Evolutionary conservation across 2,329 filamentous ascomycete genomes (phyloP).

Genomic region (Microdochium nivale): DNA sequence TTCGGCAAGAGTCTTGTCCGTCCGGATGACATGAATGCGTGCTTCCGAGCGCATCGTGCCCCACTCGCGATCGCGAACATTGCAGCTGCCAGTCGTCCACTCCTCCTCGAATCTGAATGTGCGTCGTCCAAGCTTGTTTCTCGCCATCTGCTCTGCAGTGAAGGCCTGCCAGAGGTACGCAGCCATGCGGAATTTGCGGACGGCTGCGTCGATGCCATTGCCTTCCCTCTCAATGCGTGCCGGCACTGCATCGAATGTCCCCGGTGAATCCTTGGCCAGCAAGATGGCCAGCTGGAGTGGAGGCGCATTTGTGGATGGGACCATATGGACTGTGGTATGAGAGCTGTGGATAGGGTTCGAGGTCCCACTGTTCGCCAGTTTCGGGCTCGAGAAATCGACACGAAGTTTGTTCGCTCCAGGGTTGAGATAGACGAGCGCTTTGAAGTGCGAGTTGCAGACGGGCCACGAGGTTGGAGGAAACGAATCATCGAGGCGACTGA

Average conservation of each 20-base stretch:
- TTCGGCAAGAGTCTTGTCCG: slow-evolving; percentile 76
- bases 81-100: slow-evolving; percentile 79
- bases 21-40: slow-evolving; percentile 76
- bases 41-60: slow-evolving; percentile 82
- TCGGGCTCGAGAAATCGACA: slow-evolving; percentile 81
- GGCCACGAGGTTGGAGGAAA: slow-evolving; percentile 84
- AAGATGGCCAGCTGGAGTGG: slow-evolving; percentile 86
- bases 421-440: slow-evolving; percentile 80
- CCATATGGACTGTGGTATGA: slow-evolving; percentile 76
- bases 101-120: slow-evolving; percentile 91
- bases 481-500: slow-evolving; percentile 74
- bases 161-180: slow-evolving; percentile 97
- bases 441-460: slow-evolving; percentile 83
- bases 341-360: slow-evolving; percentile 67
- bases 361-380: slow-evolving; percentile 60
- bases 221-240: slow-evolving; percentile 70
- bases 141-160: slow-evolving; percentile 92
- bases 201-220: slow-evolving; percentile 69
- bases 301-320: slow-evolving; percentile 68
- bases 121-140: slow-evolving; percentile 76
- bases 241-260: slow-evolving; percentile 74
- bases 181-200: slow-evolving; percentile 88
- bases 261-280: slow-evolving; percentile 78
- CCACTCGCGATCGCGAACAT: slow-evolving; percentile 60
- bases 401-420: slow-evolving; percentile 84